Evolutionary conservation across 768 basidiomycete species (phyloP).

Genomic region (Agaricus subrufescens): DNA sequence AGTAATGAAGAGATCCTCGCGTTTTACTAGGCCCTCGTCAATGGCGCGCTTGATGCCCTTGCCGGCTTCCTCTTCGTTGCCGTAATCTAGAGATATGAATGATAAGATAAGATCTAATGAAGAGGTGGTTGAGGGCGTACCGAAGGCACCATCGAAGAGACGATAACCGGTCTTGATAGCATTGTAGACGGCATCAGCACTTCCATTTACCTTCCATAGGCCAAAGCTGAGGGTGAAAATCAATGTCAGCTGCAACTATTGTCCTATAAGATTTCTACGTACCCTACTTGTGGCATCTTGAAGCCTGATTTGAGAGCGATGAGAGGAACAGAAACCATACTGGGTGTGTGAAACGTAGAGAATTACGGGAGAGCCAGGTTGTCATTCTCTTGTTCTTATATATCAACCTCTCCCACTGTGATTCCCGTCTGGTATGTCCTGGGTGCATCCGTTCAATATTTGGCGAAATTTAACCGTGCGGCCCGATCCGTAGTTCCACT

Average conservation of each 20-base stretch:
- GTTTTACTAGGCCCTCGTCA: conserved; percentile 75
- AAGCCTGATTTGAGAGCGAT: conserved; percentile 11
- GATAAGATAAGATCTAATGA: conserved; percentile 1
- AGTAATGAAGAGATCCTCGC: conserved; percentile 86
- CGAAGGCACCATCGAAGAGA: conserved; percentile 75
- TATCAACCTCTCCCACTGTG: no score
- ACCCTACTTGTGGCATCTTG: conserved; percentile 13
- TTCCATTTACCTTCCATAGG: conserved; percentile 37
- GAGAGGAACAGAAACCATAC: conserved; percentile 11
- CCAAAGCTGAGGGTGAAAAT: conserved; percentile 21
- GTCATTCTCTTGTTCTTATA: no score
- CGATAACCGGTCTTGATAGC: conserved; percentile 86
- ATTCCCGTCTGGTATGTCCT: no score
- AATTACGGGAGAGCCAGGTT: no score
- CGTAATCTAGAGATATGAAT: conserved; percentile 53
- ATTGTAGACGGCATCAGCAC: conserved; percentile 71
- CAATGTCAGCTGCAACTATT: background rate
- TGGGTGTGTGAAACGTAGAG: background rate
- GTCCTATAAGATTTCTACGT: background rate
- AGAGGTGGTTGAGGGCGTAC: conserved; percentile 17
- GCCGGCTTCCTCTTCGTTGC: conserved; percentile 85
- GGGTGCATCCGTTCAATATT: no score
- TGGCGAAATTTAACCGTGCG: conserved; percentile 7
- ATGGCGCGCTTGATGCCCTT: conserved; percentile 77
- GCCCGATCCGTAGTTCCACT: background rate